phyloP scores from a whole-genome alignment of 495 filamentous ascomycete species.

The Lasiosphaeris hirsuta region DNA sequence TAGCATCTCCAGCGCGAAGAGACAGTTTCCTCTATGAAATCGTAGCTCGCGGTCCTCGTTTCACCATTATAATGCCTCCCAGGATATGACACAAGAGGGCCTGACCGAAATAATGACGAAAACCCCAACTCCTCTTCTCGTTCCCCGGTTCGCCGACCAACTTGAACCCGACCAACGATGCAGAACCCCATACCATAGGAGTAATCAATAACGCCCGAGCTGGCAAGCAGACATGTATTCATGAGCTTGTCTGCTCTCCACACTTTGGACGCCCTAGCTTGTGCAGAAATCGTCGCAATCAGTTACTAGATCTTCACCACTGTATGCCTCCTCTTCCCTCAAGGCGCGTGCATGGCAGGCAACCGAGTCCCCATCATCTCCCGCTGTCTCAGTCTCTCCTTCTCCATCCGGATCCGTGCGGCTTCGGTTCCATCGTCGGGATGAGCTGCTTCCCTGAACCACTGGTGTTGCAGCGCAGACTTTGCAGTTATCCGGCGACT shows the following conservation, averaged over 20 bases:
- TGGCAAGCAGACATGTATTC: slow-evolving; percentile 18
- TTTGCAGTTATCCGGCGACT: slow-evolving; percentile 86
- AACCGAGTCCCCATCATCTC: slow-evolving; percentile 8
- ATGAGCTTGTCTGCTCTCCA: slow-evolving; percentile 15
- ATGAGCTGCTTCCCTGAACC: slow-evolving; percentile 80
- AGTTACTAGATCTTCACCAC: slow-evolving; percentile 5
- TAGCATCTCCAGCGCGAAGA: background rate
- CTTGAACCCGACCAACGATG: slow-evolving; percentile 5
- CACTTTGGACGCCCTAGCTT: slow-evolving; percentile 5
- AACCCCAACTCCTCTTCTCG: slow-evolving; percentile 5
- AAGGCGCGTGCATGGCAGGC: slow-evolving; percentile 11
- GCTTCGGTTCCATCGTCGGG: slow-evolving; percentile 95
- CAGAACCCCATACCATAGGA: slow-evolving; percentile 5
- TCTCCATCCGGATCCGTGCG: slow-evolving; percentile 62
- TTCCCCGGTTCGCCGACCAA: background rate
- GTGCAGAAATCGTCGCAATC: slow-evolving; percentile 12
- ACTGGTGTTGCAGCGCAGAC: slow-evolving; percentile 83
- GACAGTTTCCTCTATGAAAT: slow-evolving; percentile 20
- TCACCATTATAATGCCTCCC: slow-evolving; percentile 13
- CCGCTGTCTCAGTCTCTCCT: slow-evolving; percentile 31
- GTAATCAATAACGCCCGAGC: slow-evolving; percentile 16
- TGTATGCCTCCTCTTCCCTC: background rate
- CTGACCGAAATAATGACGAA: slow-evolving; percentile 10
- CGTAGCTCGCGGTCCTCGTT: slow-evolving; percentile 3
- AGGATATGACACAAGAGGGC: slow-evolving; percentile 5